These are phyloP conservation scores for Gaeumannomyces sp. DNA, from an alignment of 2,329 filamentous ascomycete genomes.

Conservation along the genomic window DNA sequence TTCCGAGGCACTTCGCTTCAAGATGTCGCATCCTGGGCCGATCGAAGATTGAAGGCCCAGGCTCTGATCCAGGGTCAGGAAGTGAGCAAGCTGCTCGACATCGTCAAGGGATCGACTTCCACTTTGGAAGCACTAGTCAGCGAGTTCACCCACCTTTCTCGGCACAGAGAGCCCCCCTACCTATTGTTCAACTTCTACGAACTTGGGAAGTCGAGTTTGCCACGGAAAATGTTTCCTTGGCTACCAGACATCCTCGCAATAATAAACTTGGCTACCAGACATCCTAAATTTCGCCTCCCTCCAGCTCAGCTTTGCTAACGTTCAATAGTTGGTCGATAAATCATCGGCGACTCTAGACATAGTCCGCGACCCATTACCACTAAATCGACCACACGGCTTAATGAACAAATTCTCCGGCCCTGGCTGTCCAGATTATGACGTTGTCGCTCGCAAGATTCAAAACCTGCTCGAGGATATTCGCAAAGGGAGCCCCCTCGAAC, in stretches of 20 bases:
- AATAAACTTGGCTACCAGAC: constrained; percentile 16
- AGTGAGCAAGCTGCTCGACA: constrained; percentile 16
- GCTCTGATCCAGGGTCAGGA: constrained; percentile 13
- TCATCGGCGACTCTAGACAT: constrained; percentile 21
- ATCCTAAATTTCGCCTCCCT: background rate
- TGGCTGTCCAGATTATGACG: constrained; percentile 15
- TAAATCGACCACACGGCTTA: constrained; percentile 18
- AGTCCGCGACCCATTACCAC: constrained; percentile 17
- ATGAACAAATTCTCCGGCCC: constrained; percentile 24
- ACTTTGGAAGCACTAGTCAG: constrained; percentile 17
- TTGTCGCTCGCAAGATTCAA: constrained; percentile 16
- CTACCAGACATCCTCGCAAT: constrained; percentile 11
- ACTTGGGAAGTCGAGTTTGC: constrained; percentile 15
- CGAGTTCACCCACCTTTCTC: constrained; percentile 17
- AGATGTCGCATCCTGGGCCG: constrained; percentile 18
- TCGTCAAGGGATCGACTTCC: constrained; percentile 15
- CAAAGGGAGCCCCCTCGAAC: constrained; percentile 11
- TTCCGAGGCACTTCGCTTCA: constrained; percentile 23
- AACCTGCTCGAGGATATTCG: constrained; percentile 16
- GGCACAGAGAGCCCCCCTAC: constrained; percentile 9
- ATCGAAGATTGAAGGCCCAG: constrained; percentile 14
- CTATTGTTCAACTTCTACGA: constrained; percentile 21
- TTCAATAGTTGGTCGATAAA: constrained; percentile 19
- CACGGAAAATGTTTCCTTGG: constrained; percentile 16
- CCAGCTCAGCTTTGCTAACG: constrained; percentile 11